Percentiles rank a stretch among this genome's conserved stretches.
Conservation (phyloP, 1,284 basidiomycete genomes). For the Waitea zeae region DNA sequence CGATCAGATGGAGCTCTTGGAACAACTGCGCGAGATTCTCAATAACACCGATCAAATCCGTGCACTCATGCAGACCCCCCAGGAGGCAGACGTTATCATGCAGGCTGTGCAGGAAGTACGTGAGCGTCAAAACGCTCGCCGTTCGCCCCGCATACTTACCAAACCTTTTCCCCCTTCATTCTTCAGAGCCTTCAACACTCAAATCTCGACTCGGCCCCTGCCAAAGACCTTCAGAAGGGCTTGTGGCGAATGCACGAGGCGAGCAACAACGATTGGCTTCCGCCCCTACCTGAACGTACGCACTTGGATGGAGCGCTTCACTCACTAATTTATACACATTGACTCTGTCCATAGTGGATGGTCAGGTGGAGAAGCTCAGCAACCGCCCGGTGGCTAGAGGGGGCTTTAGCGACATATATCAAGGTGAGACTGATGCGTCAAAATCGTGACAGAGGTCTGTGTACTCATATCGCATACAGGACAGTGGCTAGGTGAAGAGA, state of each 20-base stretch:
- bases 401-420: slow-evolving; percentile 21
- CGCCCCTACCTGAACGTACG: slow-evolving; percentile 23
- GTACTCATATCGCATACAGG: slow-evolving; percentile 10
- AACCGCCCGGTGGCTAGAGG: slow-evolving; percentile 16
- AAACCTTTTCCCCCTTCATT: too few species aligned
- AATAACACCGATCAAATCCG: slow-evolving; percentile 16
- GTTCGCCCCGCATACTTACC: background rate
- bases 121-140: slow-evolving; percentile 3
- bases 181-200: slow-evolving; percentile 18
- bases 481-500: slow-evolving; percentile 20
- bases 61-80: slow-evolving; percentile 13
- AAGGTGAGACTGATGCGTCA: slow-evolving; percentile 10
- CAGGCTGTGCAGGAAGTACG: slow-evolving; percentile 21
- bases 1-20: slow-evolving; percentile 21
- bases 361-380: slow-evolving; percentile 18
- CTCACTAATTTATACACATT: background rate
- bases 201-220: slow-evolving; percentile 14
- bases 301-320: slow-evolving; percentile 1
- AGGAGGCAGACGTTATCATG: slow-evolving; percentile 20
- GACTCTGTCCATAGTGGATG: slow-evolving; percentile 17
- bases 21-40: slow-evolving; percentile 17
- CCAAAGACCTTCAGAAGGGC: slow-evolving; percentile 17
- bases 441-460: background rate
- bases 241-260: slow-evolving; percentile 18
- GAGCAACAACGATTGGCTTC: slow-evolving; percentile 18